phyloP scores from a whole-genome alignment of 768 basidiomycete species.

The Xerocomus spinulosus region DNA sequence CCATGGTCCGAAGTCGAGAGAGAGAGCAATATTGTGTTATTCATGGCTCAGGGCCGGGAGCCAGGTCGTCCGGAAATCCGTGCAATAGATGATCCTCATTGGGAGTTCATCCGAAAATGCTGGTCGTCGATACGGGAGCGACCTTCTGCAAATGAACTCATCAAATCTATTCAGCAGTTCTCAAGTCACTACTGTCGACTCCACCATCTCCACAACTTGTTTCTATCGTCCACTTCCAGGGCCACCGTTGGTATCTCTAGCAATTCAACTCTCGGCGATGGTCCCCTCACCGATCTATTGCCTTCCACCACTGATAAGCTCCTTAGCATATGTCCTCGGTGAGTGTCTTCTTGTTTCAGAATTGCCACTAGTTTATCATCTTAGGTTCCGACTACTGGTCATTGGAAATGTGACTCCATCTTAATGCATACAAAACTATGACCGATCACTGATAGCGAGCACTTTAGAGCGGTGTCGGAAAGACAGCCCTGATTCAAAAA shows the following conservation, averaged over 20 bases:
- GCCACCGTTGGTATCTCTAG: background rate
- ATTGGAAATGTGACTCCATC: background rate
- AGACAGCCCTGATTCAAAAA: background rate
- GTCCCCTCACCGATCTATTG: background rate
- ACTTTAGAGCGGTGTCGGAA: background rate
- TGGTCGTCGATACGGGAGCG: too few species aligned
- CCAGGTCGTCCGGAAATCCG: too few species aligned
- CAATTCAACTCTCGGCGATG: background rate
- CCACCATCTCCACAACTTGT: too few species aligned
- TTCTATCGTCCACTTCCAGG: too few species aligned
- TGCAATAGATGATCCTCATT: too few species aligned
- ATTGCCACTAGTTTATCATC: background rate
- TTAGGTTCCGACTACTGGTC: background rate
- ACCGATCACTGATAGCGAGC: background rate
- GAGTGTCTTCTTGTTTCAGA: background rate
- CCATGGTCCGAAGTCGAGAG: too few species aligned
- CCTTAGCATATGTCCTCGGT: conserved; percentile 1
- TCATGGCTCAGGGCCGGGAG: too few species aligned
- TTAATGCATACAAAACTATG: background rate
- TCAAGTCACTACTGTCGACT: too few species aligned
- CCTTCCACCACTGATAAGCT: background rate
- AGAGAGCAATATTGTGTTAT: too few species aligned
- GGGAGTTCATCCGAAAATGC: too few species aligned
- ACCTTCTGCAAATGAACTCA: too few species aligned
- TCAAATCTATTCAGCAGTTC: too few species aligned